Evolutionary conservation across 805 yeast genomes (phyloP).

Genomic region (Naumovozyma dairenensis): DNA sequence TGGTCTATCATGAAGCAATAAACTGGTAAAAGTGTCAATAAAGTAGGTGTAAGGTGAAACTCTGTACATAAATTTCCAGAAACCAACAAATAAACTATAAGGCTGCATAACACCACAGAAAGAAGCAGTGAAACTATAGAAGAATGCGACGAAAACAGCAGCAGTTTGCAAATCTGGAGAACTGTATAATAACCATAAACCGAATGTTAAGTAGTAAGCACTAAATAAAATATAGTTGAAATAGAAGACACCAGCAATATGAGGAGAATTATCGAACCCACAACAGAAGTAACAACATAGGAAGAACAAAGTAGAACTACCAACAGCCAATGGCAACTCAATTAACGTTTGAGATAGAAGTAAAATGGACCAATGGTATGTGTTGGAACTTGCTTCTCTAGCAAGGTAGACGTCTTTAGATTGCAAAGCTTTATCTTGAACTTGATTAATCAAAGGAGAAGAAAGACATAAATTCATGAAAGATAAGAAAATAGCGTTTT

Average conservation of each 20-base stretch:
- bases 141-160: slow-evolving; percentile 44
- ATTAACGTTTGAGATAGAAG: slow-evolving; percentile 42
- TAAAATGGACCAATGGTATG: slow-evolving; percentile 62
- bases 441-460: slow-evolving; percentile 53
- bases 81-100: slow-evolving; percentile 48
- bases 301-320: slow-evolving; percentile 42
- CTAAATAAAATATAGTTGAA: slow-evolving; percentile 36
- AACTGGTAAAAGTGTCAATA: slow-evolving; percentile 41
- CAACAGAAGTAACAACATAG: slow-evolving; percentile 45
- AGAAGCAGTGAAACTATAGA: slow-evolving; percentile 27
- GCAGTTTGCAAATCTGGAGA: slow-evolving; percentile 68
- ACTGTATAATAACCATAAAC: slow-evolving; percentile 41
- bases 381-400: slow-evolving; percentile 62
- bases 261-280: slow-evolving; percentile 32
- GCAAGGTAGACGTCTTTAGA: slow-evolving; percentile 60
- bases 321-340: slow-evolving; percentile 52
- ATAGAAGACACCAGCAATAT: slow-evolving; percentile 42
- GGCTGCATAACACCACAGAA: slow-evolving; percentile 33
- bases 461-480: slow-evolving; percentile 52
- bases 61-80: slow-evolving; percentile 67
- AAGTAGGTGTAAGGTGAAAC: slow-evolving; percentile 55
- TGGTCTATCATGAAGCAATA: slow-evolving; percentile 38
- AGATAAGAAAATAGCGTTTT: slow-evolving; percentile 50
- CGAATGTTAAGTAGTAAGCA: slow-evolving; percentile 37
- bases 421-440: slow-evolving; percentile 48